Evolutionary conservation across 2,329 filamentous ascomycete genomes (phyloP), one percentile per base, ranked within the genome.

Genomic region (Cryphonectria naterciae): DNA sequence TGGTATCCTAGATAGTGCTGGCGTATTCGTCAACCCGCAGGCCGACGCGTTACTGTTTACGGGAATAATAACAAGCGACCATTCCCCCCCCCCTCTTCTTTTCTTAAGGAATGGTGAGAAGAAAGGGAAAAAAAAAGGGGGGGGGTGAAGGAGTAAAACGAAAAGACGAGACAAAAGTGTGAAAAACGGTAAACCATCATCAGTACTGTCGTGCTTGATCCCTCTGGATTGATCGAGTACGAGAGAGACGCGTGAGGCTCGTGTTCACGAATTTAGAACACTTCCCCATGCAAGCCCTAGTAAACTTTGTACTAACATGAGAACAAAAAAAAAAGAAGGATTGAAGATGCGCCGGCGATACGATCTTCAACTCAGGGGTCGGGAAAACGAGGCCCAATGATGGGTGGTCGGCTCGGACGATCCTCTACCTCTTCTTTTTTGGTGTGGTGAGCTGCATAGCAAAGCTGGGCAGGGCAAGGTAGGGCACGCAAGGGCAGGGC

Each of bases 51-150:
- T 58, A 19, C 54, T 28, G 28, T 32, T 58, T 58, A 15, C 28
- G 54, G 54, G 46, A 49, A 49, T n/a, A 49, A 49, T 49, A n/a
- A 49, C 46, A 49, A 49, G 46, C 19, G n/a, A 49, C 46, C 46
- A 22, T 49, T n/a, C 11, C 32, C 32, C 32, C 32, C 32, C 32
- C 3, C 32, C 32, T 49, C 10, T 46, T 22, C 5, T 46, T 22
- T 17, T 56, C 28, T 28, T 17, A 17, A 56, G 25, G n/a, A 25
- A 7, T 54, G 7, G 13, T 15, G 25, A 56, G 11, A 17, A 17
- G 17, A 32, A 54, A 13, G 8, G 6, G 49, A n/a, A 52, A 13
- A 4, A 25, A 25, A 13, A 25, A 4, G 46, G 46, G 17, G 22
- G 46, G 46, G 46, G 4, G 3, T 49, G n/a, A 11, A 2, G 7